A percentile compares a stretch with the other conserved stretches of the same genome.
Conservation (phyloP, 2,329 filamentous ascomycete genomes). For the Microcyclospora tardicrescens region DNA sequence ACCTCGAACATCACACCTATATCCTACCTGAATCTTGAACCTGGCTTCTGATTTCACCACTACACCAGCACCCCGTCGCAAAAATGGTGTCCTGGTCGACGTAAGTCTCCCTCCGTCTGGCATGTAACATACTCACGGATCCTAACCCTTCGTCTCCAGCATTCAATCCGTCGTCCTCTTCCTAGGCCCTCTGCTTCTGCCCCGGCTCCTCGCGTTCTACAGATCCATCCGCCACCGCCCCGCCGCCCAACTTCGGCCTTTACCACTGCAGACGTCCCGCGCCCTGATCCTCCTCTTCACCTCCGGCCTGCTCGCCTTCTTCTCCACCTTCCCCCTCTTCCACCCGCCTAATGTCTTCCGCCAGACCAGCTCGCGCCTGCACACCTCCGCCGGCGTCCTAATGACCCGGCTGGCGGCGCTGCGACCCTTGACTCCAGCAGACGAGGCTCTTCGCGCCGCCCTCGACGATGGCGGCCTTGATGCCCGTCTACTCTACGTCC, state of each 20-base stretch:
- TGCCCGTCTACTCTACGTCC: conserved; percentile 67
- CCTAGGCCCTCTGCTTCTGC: conserved; percentile 59
- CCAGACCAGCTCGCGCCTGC: conserved; percentile 65
- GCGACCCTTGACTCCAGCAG: conserved; percentile 45
- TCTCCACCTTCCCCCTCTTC: conserved; percentile 54
- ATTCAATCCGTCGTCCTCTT: conserved; percentile 36
- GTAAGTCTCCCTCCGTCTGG: background rate
- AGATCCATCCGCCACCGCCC: conserved; percentile 36
- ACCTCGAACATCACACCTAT: too few species aligned
- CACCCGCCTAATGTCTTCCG: conserved; percentile 71
- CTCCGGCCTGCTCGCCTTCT: conserved; percentile 39
- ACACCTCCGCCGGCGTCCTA: conserved; percentile 72
- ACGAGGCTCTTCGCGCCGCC: conserved; percentile 53
- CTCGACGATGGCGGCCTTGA: conserved; percentile 51
- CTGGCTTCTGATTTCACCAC: background rate
- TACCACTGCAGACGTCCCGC: conserved; percentile 42
- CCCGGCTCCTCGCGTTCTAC: conserved; percentile 53
- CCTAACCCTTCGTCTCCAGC: too few species aligned
- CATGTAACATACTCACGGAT: too few species aligned
- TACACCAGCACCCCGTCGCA: background rate
- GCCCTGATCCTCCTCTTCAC: conserved; percentile 49
- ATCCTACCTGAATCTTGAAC: too few species aligned
- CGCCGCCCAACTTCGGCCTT: conserved; percentile 32
- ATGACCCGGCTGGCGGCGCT: conserved; percentile 58
- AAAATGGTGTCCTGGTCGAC: conserved; percentile 4